Evolutionary conservation across 306 rosid genomes (phyloP).

Genomic region (Lathyrus sativus): DNA sequence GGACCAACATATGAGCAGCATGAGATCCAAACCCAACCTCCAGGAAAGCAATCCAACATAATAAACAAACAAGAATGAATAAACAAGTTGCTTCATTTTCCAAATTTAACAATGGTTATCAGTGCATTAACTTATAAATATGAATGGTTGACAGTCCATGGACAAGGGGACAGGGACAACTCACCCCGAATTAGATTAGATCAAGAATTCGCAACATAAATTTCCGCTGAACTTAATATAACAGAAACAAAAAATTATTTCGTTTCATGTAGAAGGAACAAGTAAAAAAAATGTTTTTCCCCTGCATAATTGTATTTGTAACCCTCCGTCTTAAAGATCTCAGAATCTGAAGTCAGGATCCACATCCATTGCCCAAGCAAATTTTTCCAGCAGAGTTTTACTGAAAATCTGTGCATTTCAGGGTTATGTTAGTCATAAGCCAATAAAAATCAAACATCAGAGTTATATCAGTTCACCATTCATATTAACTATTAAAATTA

Average conservation of each 20-base stretch:
- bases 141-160: slow-evolving; percentile 44
- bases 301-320: slow-evolving; percentile 28
- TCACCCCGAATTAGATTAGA: slow-evolving; percentile 83
- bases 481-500: too few relatives aligned
- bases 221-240: slow-evolving; percentile 48
- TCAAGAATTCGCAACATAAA: slow-evolving; percentile 55
- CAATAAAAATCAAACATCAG: slow-evolving; percentile 23
- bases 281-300: slow-evolving; percentile 32
- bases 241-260: slow-evolving; percentile 33
- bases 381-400: slow-evolving; percentile 86
- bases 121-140: slow-evolving; percentile 37
- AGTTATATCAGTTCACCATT: not conserved
- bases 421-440: not conserved
- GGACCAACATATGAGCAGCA: not conserved
- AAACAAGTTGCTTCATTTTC: slow-evolving; percentile 37
- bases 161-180: slow-evolving; percentile 43
- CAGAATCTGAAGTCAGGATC: slow-evolving; percentile 97
- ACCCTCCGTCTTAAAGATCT: slow-evolving; percentile 40
- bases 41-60: not conserved
- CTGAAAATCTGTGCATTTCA: slow-evolving; percentile 74
- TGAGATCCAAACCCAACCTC: not conserved
- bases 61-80: not conserved
- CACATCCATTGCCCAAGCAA: slow-evolving; percentile 95
- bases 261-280: slow-evolving; percentile 44
- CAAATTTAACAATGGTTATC: slow-evolving; percentile 40